phyloP scores from a whole-genome alignment of 805 yeast genomes.

The Monosporozyma unispora region DNA sequence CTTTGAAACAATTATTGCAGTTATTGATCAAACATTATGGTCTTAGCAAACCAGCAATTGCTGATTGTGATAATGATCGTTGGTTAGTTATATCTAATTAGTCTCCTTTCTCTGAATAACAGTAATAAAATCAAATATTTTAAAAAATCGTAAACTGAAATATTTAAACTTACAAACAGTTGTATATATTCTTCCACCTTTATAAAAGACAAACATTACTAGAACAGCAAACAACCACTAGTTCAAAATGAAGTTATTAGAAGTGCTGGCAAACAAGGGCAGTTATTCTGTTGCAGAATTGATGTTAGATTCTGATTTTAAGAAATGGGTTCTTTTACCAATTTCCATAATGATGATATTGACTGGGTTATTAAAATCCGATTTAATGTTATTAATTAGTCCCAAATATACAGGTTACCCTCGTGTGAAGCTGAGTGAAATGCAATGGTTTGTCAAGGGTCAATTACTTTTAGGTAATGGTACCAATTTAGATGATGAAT shows the following conservation, averaged over 20 bases:
- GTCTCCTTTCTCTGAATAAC: not conserved
- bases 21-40: not conserved
- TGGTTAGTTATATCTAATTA: not conserved
- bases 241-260: not conserved
- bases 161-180: not conserved
- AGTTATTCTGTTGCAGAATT: conserved; percentile 38
- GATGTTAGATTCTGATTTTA: conserved; percentile 69
- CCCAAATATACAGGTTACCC: conserved; percentile 49
- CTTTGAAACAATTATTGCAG: not conserved
- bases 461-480: conserved; percentile 48
- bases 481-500: conserved; percentile 41
- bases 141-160: not conserved
- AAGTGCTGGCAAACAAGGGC: not conserved
- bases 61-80: not conserved
- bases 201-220: not conserved
- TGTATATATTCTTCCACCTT: not conserved
- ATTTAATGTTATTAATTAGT: conserved; percentile 51
- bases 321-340: conserved; percentile 86
- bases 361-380: conserved; percentile 70
- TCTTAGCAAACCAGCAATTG: not conserved
- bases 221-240: not conserved
- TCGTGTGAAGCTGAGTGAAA: conserved; percentile 46
- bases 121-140: not conserved
- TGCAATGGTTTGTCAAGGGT: conserved; percentile 53
- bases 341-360: conserved; percentile 83